Evolutionary conservation across 805 yeast species (phyloP), one percentile per base, ranked within the genome.

Genomic region (Candida suzukii): DNA sequence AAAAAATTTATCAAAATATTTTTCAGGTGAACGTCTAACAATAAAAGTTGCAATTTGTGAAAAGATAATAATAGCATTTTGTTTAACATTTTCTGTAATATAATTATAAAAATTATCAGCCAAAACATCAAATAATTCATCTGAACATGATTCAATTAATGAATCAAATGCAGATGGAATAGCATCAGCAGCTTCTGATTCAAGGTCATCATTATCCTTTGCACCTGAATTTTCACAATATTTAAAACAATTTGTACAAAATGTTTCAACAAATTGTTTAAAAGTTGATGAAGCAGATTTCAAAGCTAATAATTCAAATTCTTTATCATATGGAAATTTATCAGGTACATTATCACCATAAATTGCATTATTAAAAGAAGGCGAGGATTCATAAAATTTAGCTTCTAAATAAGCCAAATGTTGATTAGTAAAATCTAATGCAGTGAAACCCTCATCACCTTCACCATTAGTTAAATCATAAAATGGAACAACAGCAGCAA

Each of bases 41-140:
- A 91, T 60, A 0, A 83, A 73, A 9, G 90, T 91, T 38, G 87
- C 70, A 3, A 90, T 74, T 32, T 80, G 82, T 1, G 88, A 85
- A 24, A 81, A 70, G 0, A 83, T 72, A 39, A 83, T 82, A 1
- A 81, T 77, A 28, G 79, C 76, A 0, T 84, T 66, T 46, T 77
- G 78, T 30, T 71, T 61, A 3, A 79, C 77, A 49, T 79, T 78
- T 16, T 74, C 75, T 18, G 74, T 67, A 22, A 87, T 69, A 43
- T 81, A 83, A 1, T 75, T 75, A 39, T 75, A 71, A 41, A 80
- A 67, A 24, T 64, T 63, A 14, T 68, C 66, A 4, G 74, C 63
- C 41, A 80, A 66, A 8, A 59, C 50, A 1, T 60, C 46, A 50
- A 76, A 81, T 17, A 75, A 62, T 1, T 74, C 76, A 25, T 76